Evolutionary conservation across 2,329 filamentous ascomycete species (phyloP), one percentile per base, ranked within the genome.

Genomic region (Mycosphaerella arachidis): DNA sequence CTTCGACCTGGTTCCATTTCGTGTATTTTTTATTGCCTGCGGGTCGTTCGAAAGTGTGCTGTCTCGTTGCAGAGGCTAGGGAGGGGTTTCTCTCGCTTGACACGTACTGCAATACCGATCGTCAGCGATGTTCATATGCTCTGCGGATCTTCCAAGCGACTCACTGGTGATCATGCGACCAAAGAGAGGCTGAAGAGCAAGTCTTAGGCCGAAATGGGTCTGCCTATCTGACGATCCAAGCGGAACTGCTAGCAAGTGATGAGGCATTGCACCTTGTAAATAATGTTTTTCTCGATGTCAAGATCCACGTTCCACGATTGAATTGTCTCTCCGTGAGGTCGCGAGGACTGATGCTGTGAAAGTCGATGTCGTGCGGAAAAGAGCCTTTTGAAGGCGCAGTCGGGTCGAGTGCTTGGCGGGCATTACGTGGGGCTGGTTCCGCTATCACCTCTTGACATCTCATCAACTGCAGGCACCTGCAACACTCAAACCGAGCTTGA

Each of bases 281-380:
- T 69, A 69, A 67, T 67, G 65, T 69, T 63, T 66, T 66, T 64
- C 57, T 61, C 66, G 66, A 67, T 67, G 62, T 66, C 63, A 53
- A 63, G 46, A 43, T 56, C 56, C 54, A 29, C 51, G 50, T 50
- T 10, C 37, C n/a, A 56, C 31, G 57, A 56, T 57, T 57, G 55
- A 46, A 13, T 43, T 16, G 8, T 7, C 18, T 16, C 13, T 18
- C 2, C n/a, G 5, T 13, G 16, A 43, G 7, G 1, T 4, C 40
- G 13, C 13, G 5, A 43, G n/a, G 18, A 4, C 18, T 43, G 13
- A 4, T 43, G 40, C 40, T 7, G 18, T 8, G 40, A 43, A n/a
- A 3, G 13, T 43, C 37, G 13, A 35, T 35, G 33, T 13, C 10
- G 35, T 16, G 2, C 10, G 10, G 35, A 37, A 13, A 16, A 37